Conservation (phyloP, 805 yeast genomes). For the Zygoascus tannicola region DNA sequence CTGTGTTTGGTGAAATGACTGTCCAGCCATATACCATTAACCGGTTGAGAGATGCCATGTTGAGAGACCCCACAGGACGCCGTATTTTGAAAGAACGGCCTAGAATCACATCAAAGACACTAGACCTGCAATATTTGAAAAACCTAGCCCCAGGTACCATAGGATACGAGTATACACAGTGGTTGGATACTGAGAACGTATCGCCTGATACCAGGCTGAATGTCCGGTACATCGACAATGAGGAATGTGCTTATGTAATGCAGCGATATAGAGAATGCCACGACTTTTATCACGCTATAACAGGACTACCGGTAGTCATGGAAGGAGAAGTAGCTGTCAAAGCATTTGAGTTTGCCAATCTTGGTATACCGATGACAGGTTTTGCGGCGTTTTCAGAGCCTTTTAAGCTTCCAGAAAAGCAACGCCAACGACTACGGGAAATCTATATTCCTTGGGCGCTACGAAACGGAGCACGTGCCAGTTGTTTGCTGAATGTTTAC, state of each 20-base stretch:
- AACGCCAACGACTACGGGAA: constrained; percentile 52
- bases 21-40: constrained; percentile 63
- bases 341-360: constrained; percentile 82
- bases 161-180: constrained; percentile 68
- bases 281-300: constrained; percentile 89
- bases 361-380: constrained; percentile 93
- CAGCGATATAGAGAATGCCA: constrained; percentile 94
- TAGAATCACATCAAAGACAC: constrained; percentile 61
- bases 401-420: constrained; percentile 53
- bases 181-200: constrained; percentile 82
- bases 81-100: constrained; percentile 72
- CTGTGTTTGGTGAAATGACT: constrained; percentile 70
- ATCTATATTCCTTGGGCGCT: constrained; percentile 87
- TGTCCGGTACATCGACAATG: constrained; percentile 80
- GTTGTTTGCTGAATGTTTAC: constrained; percentile 75
- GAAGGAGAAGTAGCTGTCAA: constrained; percentile 97
- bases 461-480: constrained; percentile 57
- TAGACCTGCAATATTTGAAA: constrained; percentile 54
- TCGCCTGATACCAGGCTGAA: constrained; percentile 90
- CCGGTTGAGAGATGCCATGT: constrained; percentile 60
- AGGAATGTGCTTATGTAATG: constrained; percentile 84
- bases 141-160: constrained; percentile 57
- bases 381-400: constrained; percentile 89
- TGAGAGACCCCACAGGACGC: constrained; percentile 66
- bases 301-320: constrained; percentile 79